A percentile compares a stretch with the other conserved stretches of the same genome.
Conservation (phyloP, 1,284 basidiomycete genomes). For the Pyrrhoderma lamaoense region DNA sequence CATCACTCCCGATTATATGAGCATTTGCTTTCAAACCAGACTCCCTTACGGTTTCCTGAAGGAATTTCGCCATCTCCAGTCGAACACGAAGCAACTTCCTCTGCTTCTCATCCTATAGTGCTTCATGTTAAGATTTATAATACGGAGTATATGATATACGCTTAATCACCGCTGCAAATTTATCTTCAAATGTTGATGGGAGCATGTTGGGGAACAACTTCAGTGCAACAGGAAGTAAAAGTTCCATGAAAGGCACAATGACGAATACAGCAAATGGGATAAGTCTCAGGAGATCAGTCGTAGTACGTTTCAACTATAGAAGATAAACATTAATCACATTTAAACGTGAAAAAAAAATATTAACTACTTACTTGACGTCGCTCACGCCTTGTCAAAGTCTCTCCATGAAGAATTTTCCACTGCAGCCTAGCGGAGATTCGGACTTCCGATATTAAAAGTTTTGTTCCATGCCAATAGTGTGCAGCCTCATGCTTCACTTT, state of each 20-base stretch:
- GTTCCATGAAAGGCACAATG: conserved; percentile 96
- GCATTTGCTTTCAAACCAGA: conserved; percentile 89
- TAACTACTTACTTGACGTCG: conserved; percentile 69
- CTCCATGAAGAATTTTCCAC: conserved; percentile 89
- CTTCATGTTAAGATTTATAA: not conserved
- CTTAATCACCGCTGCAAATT: conserved; percentile 74
- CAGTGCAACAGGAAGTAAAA: conserved; percentile 93
- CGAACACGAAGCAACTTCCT: conserved; percentile 92
- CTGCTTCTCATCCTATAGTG: conserved; percentile 88
- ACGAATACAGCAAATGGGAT: conserved; percentile 95
- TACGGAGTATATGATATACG: not conserved
- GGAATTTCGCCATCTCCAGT: conserved; percentile 98
- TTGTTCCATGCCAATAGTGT: conserved; percentile 97
- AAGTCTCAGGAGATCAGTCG: conserved; percentile 85
- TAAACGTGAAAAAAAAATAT: not conserved
- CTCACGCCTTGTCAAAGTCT: conserved; percentile 87
- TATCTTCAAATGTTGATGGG: conserved; percentile 97
- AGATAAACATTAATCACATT: not conserved
- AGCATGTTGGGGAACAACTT: conserved; percentile 99
- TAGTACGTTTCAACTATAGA: conserved; percentile 81
- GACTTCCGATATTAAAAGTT: conserved; percentile 92
- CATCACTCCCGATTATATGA: conserved; percentile 87
- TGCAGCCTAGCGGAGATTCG: conserved; percentile 85
- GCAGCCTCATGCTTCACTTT: conserved; percentile 92
- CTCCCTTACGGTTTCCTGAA: conserved; percentile 95